phyloP scores from a whole-genome alignment of 2,329 filamentous ascomycete species.

The Knoxdaviesia proteae region DNA sequence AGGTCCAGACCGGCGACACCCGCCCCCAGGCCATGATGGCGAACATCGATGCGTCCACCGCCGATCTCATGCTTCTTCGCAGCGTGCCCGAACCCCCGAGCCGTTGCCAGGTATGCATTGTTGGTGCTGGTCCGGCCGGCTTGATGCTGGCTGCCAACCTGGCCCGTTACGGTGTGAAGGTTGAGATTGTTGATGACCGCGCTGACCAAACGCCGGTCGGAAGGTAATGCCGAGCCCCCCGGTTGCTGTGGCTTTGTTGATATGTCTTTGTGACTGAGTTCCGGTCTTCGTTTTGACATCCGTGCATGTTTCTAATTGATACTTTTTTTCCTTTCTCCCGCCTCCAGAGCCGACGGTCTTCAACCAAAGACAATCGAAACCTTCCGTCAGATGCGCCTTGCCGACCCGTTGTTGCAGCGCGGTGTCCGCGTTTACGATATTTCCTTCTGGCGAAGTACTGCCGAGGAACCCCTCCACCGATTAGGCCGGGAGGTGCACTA shows the following conservation, averaged over 20 bases:
- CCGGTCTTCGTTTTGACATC: background rate
- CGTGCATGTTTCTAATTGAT: background rate
- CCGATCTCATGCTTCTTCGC: slow-evolving; percentile 25
- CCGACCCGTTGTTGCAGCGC: slow-evolving; percentile 43
- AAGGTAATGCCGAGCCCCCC: slow-evolving; percentile 12
- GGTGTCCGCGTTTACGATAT: slow-evolving; percentile 57
- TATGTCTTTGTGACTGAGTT: background rate
- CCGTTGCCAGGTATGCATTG: slow-evolving; percentile 26
- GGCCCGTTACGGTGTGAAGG: slow-evolving; percentile 43
- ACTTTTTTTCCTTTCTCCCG: background rate
- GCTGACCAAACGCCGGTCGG: slow-evolving; percentile 47
- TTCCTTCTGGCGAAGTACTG: slow-evolving; percentile 43
- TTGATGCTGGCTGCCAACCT: slow-evolving; percentile 35
- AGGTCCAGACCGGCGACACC: slow-evolving; percentile 9
- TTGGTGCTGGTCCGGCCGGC: slow-evolving; percentile 34
- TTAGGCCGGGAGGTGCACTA: slow-evolving; percentile 49
- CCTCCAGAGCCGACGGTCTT: slow-evolving; percentile 41
- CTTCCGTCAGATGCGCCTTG: slow-evolving; percentile 50
- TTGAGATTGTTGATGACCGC: slow-evolving; percentile 47
- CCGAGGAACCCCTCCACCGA: slow-evolving; percentile 30
- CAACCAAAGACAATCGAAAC: slow-evolving; percentile 67
- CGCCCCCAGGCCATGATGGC: slow-evolving; percentile 9
- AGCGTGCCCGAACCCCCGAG: slow-evolving; percentile 25
- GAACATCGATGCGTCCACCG: slow-evolving; percentile 16
- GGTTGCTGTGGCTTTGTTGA: background rate